Percentiles rank a stretch among this genome's conserved stretches.
Evolutionary conservation across 2,329 filamentous ascomycete species (phyloP).

Genomic region (Fusarium sp.): DNA sequence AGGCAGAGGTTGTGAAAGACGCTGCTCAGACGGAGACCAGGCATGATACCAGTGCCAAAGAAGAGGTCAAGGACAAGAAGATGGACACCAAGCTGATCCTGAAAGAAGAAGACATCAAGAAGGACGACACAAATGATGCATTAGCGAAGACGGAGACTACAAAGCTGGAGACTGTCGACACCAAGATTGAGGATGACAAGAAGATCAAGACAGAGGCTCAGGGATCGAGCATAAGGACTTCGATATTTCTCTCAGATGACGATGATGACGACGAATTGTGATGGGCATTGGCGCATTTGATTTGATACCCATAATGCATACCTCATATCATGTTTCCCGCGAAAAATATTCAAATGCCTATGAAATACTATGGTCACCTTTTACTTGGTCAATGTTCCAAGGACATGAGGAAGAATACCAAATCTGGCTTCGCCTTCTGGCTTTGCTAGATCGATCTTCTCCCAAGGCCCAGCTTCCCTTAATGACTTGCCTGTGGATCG

Average conservation of each 20-base stretch:
- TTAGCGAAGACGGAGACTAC: neutral
- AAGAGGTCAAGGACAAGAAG: conserved; percentile 29
- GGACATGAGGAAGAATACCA: conserved; percentile 60
- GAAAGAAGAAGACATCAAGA: conserved; percentile 30
- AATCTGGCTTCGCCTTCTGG: conserved; percentile 58
- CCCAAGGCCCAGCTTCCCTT: conserved; percentile 64
- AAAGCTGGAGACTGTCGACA: conserved; percentile 16
- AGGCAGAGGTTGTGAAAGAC: conserved; percentile 45
- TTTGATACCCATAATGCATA: conserved; percentile 44
- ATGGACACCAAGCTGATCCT: conserved; percentile 10
- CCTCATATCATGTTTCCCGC: neutral
- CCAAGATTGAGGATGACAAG: conserved; percentile 24
- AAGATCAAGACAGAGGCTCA: conserved; percentile 36
- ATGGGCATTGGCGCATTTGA: conserved; percentile 26
- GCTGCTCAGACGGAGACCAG: conserved; percentile 29
- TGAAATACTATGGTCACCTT: neutral
- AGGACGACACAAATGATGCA: conserved; percentile 13
- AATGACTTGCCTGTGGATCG: conserved; percentile 62
- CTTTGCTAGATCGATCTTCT: conserved; percentile 60
- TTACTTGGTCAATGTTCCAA: conserved; percentile 66
- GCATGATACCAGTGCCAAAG: conserved; percentile 20
- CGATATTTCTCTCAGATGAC: conserved; percentile 55
- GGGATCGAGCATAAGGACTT: conserved; percentile 46
- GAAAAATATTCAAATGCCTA: neutral
- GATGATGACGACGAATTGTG: conserved; percentile 56